Evolutionary conservation across 1,284 basidiomycete genomes (phyloP), one percentile per base, ranked within the genome.

Genomic region (Apiotrichum gamsii): DNA sequence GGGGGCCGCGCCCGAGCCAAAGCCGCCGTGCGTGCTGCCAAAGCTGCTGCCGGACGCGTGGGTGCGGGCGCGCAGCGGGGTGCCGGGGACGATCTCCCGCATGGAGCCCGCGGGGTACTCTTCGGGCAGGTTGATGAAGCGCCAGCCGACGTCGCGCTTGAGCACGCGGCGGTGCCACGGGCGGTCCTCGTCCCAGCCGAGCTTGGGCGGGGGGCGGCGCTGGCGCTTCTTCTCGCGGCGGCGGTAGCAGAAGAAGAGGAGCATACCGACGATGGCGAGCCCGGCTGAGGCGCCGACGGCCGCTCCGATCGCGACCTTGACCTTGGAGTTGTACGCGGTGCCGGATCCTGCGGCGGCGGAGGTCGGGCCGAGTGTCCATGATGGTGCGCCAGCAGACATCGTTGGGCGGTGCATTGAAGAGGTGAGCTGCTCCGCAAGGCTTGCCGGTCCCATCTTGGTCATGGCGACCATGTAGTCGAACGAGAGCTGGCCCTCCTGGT

Each of bases 381-480:
- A 10, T 2, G 31, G n/a, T 5, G 21, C 18, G 16, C 29, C 36
- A 3, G 32, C 31, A n/a, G 30, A 32, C 10, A 36, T 34, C 5
- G 43, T 24, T n/a, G 25, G 8, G 11, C 25, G 25, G 25, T 6
- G 11, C 25, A 11, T 6, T 6, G 25, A 6, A 11, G 25, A 6
- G 25, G 45, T 19, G 35, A 6, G 21, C 32, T 30, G 34, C 24
- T 8, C 35, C 14, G 8, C 20, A 3, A 20, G 11, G 4, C 35
- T 30, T 20, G 36, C 41, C 9, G 43, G 11, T 19, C 24, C 41
- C 3, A 62, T 25, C 4, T 52, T 49, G 0, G 46, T 47, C 32
- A 52, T 39, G 0, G 56, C 43, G 5, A 63, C 55, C 3, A 67
- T 39, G 14, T 56, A 48, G 44, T 69, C 67, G 39, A 65, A 63